A percentile compares a stretch with the other conserved stretches of the same genome.
Evolutionary conservation across 2,329 filamentous ascomycete genomes (phyloP).

Genomic region (Dichotomopilus funicola): DNA sequence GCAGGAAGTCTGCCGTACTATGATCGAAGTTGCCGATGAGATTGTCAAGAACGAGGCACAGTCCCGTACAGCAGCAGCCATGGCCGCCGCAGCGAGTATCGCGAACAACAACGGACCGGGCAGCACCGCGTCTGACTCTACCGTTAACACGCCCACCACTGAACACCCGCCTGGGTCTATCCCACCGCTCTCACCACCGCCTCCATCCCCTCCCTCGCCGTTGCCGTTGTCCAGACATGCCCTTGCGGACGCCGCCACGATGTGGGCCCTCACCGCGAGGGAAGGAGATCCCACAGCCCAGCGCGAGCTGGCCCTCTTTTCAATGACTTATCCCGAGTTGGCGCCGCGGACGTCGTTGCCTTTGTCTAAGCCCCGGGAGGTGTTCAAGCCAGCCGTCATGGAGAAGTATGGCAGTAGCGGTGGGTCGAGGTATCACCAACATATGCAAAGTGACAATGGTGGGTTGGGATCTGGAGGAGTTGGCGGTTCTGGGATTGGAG

Average conservation of each 20-base stretch:
- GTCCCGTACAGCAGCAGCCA: conserved; percentile 1
- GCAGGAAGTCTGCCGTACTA: conserved; percentile 77
- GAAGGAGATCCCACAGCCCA: conserved; percentile 86
- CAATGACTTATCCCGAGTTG: conserved; percentile 83
- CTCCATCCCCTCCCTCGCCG: conserved; percentile 36
- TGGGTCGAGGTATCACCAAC: conserved; percentile 21
- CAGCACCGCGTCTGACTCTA: conserved; percentile 16
- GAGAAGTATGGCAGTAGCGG: conserved; percentile 51
- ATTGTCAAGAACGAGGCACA: conserved; percentile 47
- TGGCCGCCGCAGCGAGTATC: not conserved
- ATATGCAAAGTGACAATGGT: not conserved
- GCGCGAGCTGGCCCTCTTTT: conserved; percentile 87
- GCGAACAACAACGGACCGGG: conserved; percentile 2
- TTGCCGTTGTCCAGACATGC: conserved; percentile 54
- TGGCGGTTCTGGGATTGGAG: conserved; percentile 19
- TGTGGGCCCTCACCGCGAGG: conserved; percentile 90
- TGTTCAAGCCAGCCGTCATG: conserved; percentile 85
- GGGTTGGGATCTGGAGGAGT: conserved; percentile 8
- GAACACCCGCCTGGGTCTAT: not conserved
- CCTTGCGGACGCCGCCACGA: conserved; percentile 74
- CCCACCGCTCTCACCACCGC: conserved; percentile 16
- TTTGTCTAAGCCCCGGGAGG: conserved; percentile 75
- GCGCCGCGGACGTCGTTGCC: conserved; percentile 75
- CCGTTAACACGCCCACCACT: not conserved
- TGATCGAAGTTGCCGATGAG: conserved; percentile 55